Conservation (phyloP, 257 asterid genomes). For the Penstemon newberryi region DNA sequence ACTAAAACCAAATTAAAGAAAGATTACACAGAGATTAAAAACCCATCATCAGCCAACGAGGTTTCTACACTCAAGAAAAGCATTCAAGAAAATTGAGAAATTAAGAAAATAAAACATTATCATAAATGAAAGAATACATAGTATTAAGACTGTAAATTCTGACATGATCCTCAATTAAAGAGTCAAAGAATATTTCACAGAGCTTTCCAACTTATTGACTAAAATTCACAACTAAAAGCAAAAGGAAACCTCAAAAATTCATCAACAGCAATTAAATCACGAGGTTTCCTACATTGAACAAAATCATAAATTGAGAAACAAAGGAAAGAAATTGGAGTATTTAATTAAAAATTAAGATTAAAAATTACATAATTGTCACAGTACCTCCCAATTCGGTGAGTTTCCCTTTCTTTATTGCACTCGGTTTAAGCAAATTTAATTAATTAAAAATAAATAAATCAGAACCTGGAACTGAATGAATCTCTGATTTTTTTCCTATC, state of each 20-base stretch:
- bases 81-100: too few species aligned
- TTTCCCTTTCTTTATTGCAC: too few species aligned
- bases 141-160: neutral
- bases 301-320: neutral
- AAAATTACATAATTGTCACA: neutral
- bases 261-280: slow-evolving; percentile 2
- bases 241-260: slow-evolving; percentile 16
- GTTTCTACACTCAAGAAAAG: too few species aligned
- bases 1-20: too few species aligned
- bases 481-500: slow-evolving; percentile 21
- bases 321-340: neutral
- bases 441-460: too few species aligned
- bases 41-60: too few species aligned
- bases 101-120: neutral
- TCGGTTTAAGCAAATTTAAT: too few species aligned
- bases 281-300: neutral
- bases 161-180: neutral
- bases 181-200: too few species aligned
- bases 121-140: too few species aligned
- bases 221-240: neutral
- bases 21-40: too few species aligned
- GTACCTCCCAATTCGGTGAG: slow-evolving; percentile 21
- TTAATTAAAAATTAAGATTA: neutral
- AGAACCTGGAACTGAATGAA: slow-evolving; percentile 3
- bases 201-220: too few species aligned